Percentiles rank a stretch among this genome's conserved stretches.
phyloP scores from a whole-genome alignment of 2,329 filamentous ascomycete species.

The Sarocladium strictum region DNA sequence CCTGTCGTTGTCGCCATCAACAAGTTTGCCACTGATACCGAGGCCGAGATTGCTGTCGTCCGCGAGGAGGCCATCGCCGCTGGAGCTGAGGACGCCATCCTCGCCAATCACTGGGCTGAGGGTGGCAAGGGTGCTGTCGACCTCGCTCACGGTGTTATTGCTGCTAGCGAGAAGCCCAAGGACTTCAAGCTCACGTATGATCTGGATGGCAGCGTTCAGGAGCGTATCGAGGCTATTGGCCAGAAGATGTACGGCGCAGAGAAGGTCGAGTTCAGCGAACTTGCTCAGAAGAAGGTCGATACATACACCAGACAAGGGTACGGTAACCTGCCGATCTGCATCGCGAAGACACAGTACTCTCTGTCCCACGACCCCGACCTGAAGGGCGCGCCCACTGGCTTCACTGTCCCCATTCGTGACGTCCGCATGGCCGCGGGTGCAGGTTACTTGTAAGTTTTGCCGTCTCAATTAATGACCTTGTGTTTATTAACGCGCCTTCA shows the following conservation, averaged over 20 bases:
- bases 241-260: constrained; percentile 91
- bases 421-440: constrained; percentile 91
- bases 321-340: constrained; percentile 87
- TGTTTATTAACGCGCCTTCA: constrained; percentile 27
- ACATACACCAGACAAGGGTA: constrained; percentile 91
- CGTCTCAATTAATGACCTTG: background rate
- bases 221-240: constrained; percentile 86
- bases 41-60: constrained; percentile 83
- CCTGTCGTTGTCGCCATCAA: constrained; percentile 97
- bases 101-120: constrained; percentile 95
- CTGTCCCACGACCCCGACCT: constrained; percentile 87
- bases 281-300: constrained; percentile 94
- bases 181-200: constrained; percentile 84
- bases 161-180: constrained; percentile 75
- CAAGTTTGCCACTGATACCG: constrained; percentile 89
- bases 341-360: constrained; percentile 98
- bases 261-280: constrained; percentile 85
- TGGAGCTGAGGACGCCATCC: constrained; percentile 87
- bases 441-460: constrained; percentile 68
- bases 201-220: constrained; percentile 72
- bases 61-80: constrained; percentile 87
- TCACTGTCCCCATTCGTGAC: constrained; percentile 90
- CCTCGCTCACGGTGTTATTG: constrained; percentile 79
- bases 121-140: constrained; percentile 87
- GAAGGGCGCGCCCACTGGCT: constrained; percentile 92